These are phyloP conservation scores for Acacia acuminata DNA, from an alignment of 306 rosid genomes.

Conservation along the genomic window DNA sequence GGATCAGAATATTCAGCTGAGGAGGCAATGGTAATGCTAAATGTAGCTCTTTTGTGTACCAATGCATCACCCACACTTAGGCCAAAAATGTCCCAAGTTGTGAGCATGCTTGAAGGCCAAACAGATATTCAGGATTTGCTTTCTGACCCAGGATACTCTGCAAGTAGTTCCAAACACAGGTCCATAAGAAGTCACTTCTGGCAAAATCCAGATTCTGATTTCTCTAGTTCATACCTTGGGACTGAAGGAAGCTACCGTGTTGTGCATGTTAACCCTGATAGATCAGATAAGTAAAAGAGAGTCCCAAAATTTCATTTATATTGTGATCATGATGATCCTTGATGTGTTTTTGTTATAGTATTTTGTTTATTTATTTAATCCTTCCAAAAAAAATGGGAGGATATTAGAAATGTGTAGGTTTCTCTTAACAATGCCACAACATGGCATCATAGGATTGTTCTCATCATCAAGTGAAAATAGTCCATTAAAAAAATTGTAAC, in stretches of 20 bases:
- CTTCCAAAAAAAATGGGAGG: constrained; percentile 3
- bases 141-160: constrained; percentile 78
- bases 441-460: not conserved
- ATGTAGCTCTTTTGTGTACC: constrained; percentile 87
- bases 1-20: constrained; percentile 75
- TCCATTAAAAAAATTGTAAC: not conserved
- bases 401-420: not conserved
- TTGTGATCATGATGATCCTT: not conserved
- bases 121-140: constrained; percentile 72
- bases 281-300: constrained; percentile 35
- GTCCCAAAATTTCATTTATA: constrained; percentile 12
- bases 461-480: not conserved
- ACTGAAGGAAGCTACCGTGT: constrained; percentile 44
- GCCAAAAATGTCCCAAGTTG: constrained; percentile 85
- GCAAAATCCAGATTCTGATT: constrained; percentile 64
- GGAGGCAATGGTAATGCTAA: constrained; percentile 78
- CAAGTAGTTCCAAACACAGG: constrained; percentile 57
- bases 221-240: constrained; percentile 51
- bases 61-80: constrained; percentile 94
- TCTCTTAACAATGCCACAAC: not conserved
- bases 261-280: constrained; percentile 41
- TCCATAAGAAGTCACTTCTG: constrained; percentile 79
- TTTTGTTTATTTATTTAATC: too few relatives aligned
- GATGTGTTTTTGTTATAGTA: not conserved
- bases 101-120: constrained; percentile 95